Evolutionary conservation across 2,329 filamentous ascomycete species (phyloP).

Genomic region (Fusarium equiseti): DNA sequence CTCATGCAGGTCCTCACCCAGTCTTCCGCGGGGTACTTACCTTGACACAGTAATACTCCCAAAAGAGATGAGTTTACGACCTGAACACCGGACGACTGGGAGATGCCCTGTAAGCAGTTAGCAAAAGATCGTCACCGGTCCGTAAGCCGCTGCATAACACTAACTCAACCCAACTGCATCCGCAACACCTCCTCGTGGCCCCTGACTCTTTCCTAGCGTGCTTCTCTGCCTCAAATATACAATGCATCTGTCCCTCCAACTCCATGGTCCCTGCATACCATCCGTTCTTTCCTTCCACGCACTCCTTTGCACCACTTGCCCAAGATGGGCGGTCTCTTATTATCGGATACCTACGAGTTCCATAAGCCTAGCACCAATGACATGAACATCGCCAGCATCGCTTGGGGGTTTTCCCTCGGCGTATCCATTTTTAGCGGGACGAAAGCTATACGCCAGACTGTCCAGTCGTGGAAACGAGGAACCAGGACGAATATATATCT

Average conservation of each 20-base stretch:
- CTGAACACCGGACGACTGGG: neutral
- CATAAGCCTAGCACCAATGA: slow-evolving; percentile 41
- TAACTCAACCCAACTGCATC: slow-evolving; percentile 1
- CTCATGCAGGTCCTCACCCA: neutral
- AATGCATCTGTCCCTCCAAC: slow-evolving; percentile 1
- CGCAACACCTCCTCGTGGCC: slow-evolving; percentile 7
- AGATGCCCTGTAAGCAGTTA: neutral
- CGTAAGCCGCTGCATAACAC: slow-evolving; percentile 10
- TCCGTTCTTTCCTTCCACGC: slow-evolving; percentile 4
- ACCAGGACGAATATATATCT: slow-evolving; percentile 43
- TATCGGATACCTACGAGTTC: slow-evolving; percentile 37
- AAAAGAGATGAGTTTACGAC: neutral
- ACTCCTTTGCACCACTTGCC: neutral
- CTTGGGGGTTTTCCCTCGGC: slow-evolving; percentile 46
- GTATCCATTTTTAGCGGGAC: slow-evolving; percentile 45
- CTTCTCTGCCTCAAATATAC: slow-evolving; percentile 27
- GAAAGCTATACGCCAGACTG: slow-evolving; percentile 43
- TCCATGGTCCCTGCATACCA: slow-evolving; percentile 4
- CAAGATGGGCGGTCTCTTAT: slow-evolving; percentile 41
- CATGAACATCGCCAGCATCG: slow-evolving; percentile 49
- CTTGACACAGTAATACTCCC: neutral
- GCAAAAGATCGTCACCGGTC: slow-evolving; percentile 26
- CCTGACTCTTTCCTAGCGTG: slow-evolving; percentile 15
- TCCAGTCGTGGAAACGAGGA: slow-evolving; percentile 47
- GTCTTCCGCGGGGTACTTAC: slow-evolving; percentile 3